Evolutionary conservation across 257 asterid species (phyloP).

Genomic region (Euphrasia confusa): DNA sequence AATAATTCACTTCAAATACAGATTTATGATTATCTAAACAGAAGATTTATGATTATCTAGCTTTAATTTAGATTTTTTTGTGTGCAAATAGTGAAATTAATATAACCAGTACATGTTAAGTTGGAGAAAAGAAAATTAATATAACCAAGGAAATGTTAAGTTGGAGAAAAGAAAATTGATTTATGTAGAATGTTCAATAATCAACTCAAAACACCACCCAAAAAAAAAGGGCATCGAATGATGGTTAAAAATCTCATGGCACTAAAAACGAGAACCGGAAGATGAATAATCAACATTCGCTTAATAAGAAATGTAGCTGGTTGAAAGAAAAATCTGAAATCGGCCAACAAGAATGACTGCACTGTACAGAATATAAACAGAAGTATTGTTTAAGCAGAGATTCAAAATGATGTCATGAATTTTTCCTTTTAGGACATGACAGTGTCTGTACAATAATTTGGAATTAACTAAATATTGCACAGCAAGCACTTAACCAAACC

Average conservation of each 20-base stretch:
- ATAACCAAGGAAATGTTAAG: no score
- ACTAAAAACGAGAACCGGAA: no score
- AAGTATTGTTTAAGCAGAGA: slow-evolving; percentile 20
- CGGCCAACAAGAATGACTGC: slow-evolving; percentile 13
- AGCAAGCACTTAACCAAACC: slow-evolving; percentile 52
- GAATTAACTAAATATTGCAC: background rate
- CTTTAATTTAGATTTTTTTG: no score
- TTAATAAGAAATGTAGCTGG: background rate
- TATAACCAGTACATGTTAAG: no score
- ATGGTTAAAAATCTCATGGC: no score
- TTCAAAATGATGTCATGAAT: slow-evolving; percentile 22
- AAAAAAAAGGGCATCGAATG: no score
- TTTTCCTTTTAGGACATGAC: background rate
- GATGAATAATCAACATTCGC: background rate
- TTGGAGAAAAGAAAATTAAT: no score
- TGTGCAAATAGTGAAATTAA: no score
- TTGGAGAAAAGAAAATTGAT: no score
- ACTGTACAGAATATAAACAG: slow-evolving; percentile 35
- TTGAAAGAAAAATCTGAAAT: background rate
- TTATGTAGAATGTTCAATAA: no score
- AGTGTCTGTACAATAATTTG: slow-evolving; percentile 27
- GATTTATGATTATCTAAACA: background rate
- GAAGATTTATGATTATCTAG: no score
- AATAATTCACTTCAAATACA: background rate
- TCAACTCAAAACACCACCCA: no score